Base-by-base conservation (phyloP, 495 filamentous ascomycete species). In the Penicillium soppii region DNA sequence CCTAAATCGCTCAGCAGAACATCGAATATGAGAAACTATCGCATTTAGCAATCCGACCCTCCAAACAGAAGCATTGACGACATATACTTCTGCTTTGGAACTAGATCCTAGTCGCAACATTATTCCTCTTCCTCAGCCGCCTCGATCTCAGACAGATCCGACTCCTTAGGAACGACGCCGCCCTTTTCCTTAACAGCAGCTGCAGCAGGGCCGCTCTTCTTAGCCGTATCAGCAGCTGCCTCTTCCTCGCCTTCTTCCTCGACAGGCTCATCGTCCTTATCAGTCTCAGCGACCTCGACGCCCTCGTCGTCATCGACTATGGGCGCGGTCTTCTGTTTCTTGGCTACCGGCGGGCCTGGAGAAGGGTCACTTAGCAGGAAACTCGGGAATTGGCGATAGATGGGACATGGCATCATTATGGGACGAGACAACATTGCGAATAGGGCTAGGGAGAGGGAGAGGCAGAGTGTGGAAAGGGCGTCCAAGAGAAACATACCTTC, bases 101-200 rank as follows among this genome's bases (percentile, higher is more conserved):
- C 23, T n/a, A 42, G 13, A 42, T 20, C 7, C 39, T 9, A 17
- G 13, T 43, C 5, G 26, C 41, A 35, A 27, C 27, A 26, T 30
- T n/a, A 46, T 23, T 37, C 22, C 22, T 37, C 22, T 22, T 39
- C 41, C 45, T 65, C 61, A 19, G 66, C 72, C 9, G 54, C 67
- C 44, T 71, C 68, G 42, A 67, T 66, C 53, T 74, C 74, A 21
- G 61, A 56, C n/a, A 78, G 47, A 50, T 76, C 70, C n/a, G 65
- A 55, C 46, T 79, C 76, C 59, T 79, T 79, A 4, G 77, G 71
- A 43, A 80, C 68, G 42, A 43, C 60, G 10, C 52, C 66, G 16
- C 66, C 78, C 56, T 80, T 80, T 5, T 61, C 62, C 45, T 67
- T 66, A 22, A 65, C 69, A 1, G 76, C 73, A 47, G 72, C 59